Conservation (phyloP, 73 alveolate genomes). For the Urostyla sp. region DNA sequence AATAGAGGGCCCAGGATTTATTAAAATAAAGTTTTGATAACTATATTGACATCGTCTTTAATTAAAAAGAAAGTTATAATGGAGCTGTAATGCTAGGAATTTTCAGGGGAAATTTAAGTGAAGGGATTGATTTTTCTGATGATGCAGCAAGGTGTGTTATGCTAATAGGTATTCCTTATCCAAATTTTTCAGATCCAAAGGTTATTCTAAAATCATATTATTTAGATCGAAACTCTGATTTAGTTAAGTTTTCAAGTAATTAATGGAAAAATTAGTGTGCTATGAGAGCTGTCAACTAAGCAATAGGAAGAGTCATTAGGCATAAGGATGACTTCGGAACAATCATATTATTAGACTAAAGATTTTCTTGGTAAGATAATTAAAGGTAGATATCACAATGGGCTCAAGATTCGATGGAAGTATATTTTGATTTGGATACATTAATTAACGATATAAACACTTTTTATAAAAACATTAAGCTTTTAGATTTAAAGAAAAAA, state of each 20-base stretch:
- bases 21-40: slow-evolving; percentile 11
- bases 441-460: neutral
- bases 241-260: slow-evolving; percentile 63
- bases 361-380: slow-evolving; percentile 66
- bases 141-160: slow-evolving; percentile 82
- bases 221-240: slow-evolving; percentile 34
- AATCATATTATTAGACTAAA: slow-evolving; percentile 80
- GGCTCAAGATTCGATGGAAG: slow-evolving; percentile 63
- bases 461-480: neutral
- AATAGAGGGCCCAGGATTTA: slow-evolving; percentile 62
- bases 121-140: slow-evolving; percentile 75
- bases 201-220: slow-evolving; percentile 60
- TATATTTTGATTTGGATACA: slow-evolving; percentile 19
- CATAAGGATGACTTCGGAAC: slow-evolving; percentile 89
- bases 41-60: neutral
- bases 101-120: slow-evolving; percentile 73
- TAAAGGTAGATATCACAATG: slow-evolving; percentile 71
- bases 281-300: slow-evolving; percentile 83
- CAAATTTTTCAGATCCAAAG: slow-evolving; percentile 64
- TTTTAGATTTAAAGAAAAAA: too few species aligned
- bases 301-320: slow-evolving; percentile 91
- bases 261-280: slow-evolving; percentile 93
- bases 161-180: slow-evolving; percentile 88
- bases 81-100: slow-evolving; percentile 79
- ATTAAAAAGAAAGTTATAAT: slow-evolving; percentile 46